Percentiles rank a stretch among this genome's conserved stretches.
Evolutionary conservation across 805 yeast genomes (phyloP).

Genomic region (Metschnikowia similis): DNA sequence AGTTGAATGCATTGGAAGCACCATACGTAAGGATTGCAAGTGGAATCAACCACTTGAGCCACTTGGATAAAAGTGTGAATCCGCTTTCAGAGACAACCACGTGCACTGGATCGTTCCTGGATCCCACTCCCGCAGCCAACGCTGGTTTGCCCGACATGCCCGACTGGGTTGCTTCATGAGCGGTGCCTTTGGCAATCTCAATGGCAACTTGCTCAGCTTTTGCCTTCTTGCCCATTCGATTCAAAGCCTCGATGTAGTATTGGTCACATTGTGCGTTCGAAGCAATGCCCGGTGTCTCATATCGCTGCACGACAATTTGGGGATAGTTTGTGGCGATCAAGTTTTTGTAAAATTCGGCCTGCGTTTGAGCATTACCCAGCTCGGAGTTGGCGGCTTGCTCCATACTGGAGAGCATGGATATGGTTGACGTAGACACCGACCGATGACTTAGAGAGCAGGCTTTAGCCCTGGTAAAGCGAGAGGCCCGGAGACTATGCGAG

Average conservation of each 20-base stretch:
- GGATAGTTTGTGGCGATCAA: slow-evolving; percentile 82
- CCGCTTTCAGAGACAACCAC: slow-evolving; percentile 89
- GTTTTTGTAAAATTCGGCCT: slow-evolving; percentile 77
- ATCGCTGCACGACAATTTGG: slow-evolving; percentile 92
- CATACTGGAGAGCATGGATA: slow-evolving; percentile 35
- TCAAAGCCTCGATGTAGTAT: slow-evolving; percentile 76
- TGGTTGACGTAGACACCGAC: slow-evolving; percentile 24
- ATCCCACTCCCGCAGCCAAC: slow-evolving; percentile 45
- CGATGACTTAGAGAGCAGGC: neutral
- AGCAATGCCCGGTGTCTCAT: slow-evolving; percentile 91
- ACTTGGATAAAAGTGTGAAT: slow-evolving; percentile 69
- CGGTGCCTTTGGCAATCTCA: slow-evolving; percentile 5
- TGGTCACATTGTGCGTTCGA: slow-evolving; percentile 72
- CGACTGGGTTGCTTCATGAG: slow-evolving; percentile 5
- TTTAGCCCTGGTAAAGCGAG: neutral
- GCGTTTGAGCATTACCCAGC: slow-evolving; percentile 61
- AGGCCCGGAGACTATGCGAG: neutral
- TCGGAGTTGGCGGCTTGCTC: slow-evolving; percentile 88
- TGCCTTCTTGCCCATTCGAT: slow-evolving; percentile 67
- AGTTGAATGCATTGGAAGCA: slow-evolving; percentile 71
- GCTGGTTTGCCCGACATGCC: slow-evolving; percentile 18
- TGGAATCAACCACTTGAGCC: slow-evolving; percentile 87
- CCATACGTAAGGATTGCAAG: slow-evolving; percentile 78
- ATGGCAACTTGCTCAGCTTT: slow-evolving; percentile 67
- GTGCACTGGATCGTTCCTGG: slow-evolving; percentile 81